Conservation (phyloP, 169 alveolate species). For the Toxoplasma gondii region DNA sequence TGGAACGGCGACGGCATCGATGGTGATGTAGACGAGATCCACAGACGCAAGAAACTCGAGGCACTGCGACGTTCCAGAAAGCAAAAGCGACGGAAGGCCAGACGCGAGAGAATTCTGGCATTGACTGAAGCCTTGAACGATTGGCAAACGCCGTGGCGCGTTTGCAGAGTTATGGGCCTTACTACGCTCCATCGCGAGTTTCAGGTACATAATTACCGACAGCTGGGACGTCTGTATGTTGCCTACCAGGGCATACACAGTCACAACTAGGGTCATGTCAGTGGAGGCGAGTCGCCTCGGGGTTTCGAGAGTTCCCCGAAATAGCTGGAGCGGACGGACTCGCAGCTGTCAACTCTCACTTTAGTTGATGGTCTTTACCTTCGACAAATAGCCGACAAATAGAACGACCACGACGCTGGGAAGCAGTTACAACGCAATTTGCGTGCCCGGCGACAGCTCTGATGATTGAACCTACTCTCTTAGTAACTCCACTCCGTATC, state of each 20-base stretch:
- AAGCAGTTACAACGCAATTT: too few relatives aligned
- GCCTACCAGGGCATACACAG: too few relatives aligned
- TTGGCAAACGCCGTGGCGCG: constrained; percentile 53
- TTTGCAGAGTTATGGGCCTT: constrained; percentile 65
- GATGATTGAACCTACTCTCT: too few relatives aligned
- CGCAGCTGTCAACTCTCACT: too few relatives aligned
- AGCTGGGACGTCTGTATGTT: not conserved
- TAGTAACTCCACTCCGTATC: too few relatives aligned
- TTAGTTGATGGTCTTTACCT: too few relatives aligned
- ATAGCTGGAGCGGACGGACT: too few relatives aligned
- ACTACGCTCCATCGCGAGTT: constrained; percentile 66
- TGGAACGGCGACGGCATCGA: not conserved
- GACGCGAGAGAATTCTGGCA: constrained; percentile 37
- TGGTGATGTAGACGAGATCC: not conserved
- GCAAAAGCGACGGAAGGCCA: not conserved
- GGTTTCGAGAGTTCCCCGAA: too few relatives aligned
- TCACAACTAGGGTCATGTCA: too few relatives aligned
- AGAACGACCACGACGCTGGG: too few relatives aligned
- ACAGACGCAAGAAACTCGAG: not conserved
- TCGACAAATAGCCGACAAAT: too few relatives aligned
- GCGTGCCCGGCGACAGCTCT: too few relatives aligned
- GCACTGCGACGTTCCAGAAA: not conserved
- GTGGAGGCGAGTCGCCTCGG: not conserved
- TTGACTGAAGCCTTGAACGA: constrained; percentile 59
- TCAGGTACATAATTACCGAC: constrained; percentile 43